A percentile compares a stretch with the other conserved stretches of the same genome.
phyloP scores from a whole-genome alignment of 306 rosid species.

The Mucuna pruriens region DNA sequence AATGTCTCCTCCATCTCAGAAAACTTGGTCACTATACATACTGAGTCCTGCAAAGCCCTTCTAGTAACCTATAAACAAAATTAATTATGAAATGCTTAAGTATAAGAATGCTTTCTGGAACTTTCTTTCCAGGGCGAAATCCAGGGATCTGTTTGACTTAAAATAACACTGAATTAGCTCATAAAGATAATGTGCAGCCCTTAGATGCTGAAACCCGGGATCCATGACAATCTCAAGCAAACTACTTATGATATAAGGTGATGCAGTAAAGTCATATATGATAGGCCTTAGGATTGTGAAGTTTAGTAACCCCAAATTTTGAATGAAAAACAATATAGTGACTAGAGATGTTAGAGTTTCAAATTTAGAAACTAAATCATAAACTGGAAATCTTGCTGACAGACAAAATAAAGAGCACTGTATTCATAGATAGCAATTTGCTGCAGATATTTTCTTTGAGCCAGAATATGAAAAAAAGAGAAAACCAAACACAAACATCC shows the following conservation, averaged over 20 bases:
- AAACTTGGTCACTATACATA: slow-evolving; percentile 72
- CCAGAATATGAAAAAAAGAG: not conserved
- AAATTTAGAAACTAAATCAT: not conserved
- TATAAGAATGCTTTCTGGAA: slow-evolving; percentile 76
- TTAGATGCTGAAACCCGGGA: slow-evolving; percentile 20
- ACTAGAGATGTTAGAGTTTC: not conserved
- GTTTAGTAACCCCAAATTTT: slow-evolving; percentile 4
- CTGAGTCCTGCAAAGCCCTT: slow-evolving; percentile 81
- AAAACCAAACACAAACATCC: not conserved
- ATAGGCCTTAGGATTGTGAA: slow-evolving; percentile 16
- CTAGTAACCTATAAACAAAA: slow-evolving; percentile 65
- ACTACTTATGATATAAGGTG: not conserved
- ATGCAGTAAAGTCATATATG: slow-evolving; percentile 2
- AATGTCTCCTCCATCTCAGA: slow-evolving; percentile 78
- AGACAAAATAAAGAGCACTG: slow-evolving; percentile 8
- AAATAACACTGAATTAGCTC: slow-evolving; percentile 29
- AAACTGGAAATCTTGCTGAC: not conserved
- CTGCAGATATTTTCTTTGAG: not conserved
- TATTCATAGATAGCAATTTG: slow-evolving; percentile 11
- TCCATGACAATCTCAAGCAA: slow-evolving; percentile 25
- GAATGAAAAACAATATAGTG: not conserved
- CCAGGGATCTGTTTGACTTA: slow-evolving; percentile 73
- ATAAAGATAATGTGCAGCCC: slow-evolving; percentile 14
- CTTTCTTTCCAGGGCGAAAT: slow-evolving; percentile 77
- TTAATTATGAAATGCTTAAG: slow-evolving; percentile 4